A percentile compares a stretch with the other conserved stretches of the same genome.
Conservation (phyloP, 2,329 filamentous ascomycete genomes). For the Tympanopsis confertula region DNA sequence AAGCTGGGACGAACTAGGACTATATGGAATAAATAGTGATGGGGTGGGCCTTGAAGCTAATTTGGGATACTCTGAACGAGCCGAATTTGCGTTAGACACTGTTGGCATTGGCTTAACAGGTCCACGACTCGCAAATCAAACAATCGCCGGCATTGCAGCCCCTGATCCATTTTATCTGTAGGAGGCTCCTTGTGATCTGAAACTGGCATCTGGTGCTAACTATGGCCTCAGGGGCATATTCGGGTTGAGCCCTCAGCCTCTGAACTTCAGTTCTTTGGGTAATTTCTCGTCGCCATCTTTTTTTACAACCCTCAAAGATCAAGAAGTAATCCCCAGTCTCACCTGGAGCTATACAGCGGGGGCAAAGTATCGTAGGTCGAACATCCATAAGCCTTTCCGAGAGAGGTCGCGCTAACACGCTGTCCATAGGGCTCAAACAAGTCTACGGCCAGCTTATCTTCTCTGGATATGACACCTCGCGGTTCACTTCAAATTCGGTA, state of each 20-base stretch:
- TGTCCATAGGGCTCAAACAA: constrained; percentile 17
- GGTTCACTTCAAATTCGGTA: constrained; percentile 22
- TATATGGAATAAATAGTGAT: constrained; percentile 20
- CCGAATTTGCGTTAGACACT: constrained; percentile 14
- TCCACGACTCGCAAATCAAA: constrained; percentile 17
- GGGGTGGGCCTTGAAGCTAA: constrained; percentile 23
- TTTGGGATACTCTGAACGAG: constrained; percentile 17
- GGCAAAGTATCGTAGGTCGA: constrained; percentile 21
- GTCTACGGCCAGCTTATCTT: constrained; percentile 25
- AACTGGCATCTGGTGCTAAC: constrained; percentile 4
- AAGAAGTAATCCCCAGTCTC: constrained; percentile 22
- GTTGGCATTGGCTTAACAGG: constrained; percentile 17
- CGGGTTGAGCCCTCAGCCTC: constrained; percentile 22
- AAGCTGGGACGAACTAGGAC: constrained; percentile 18
- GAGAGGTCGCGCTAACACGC: not conserved
- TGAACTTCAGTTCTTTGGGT: constrained; percentile 21
- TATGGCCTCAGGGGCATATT: constrained; percentile 19
- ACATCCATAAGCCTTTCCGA: not conserved
- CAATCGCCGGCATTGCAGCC: constrained; percentile 17
- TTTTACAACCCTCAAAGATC: constrained; percentile 20
- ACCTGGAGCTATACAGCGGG: constrained; percentile 30
- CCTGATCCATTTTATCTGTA: constrained; percentile 23
- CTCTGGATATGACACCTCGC: constrained; percentile 26
- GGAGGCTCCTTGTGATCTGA: constrained; percentile 5
- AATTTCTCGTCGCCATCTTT: constrained; percentile 22